Evolutionary conservation across 2,329 filamentous ascomycete genomes (phyloP), one percentile per base, ranked within the genome.

Genomic region (Colletotrichum chlorophyti): DNA sequence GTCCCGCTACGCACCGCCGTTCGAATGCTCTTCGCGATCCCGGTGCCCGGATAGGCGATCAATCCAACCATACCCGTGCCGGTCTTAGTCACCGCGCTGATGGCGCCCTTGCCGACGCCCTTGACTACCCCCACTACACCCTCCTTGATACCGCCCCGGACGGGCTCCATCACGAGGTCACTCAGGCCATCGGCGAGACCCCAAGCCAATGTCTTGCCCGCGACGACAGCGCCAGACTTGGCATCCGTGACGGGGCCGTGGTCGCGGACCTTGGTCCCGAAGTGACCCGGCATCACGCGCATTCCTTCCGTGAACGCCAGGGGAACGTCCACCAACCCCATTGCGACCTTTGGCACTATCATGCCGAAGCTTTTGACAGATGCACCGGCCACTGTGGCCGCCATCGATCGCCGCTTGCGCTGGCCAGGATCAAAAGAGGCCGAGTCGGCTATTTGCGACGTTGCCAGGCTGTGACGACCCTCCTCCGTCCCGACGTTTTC

Each of bases 271-370:
- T 76, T 71, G 60, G 81, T 79, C 15, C 79, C 79, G 55, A 82
- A 83, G 4, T 83, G 70, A 17, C 75, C 75, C 8, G 81, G 81
- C 6, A 79, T 76, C 24, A 80, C 80, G 62, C 81, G 78, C 55
- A 83, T 78, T 9, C 81, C 81, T 63, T 82, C 78, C 0, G 80
- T 75, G 1, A 81, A 61, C 1, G 79, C 80, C 29, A 82, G 72
- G 1, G 75, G 75, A 24, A 83, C 61, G 51, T 80, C 74, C 66
- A 83, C 74, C 0, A 79, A 74, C 55, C 35, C 41, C 29, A 24
- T 74, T 17, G 77, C 66, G 3, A 75, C 78, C 37, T 71, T 73
- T 7, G 76, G 71, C 6, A 81, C 59, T 12, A 40, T 26, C 31
- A 17, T 41, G 10, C 48, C 49, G 38, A 55, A 50, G 24, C 37